Conservation (phyloP, 176 grass and related monocot genomes). For the Avena eriantha region DNA sequence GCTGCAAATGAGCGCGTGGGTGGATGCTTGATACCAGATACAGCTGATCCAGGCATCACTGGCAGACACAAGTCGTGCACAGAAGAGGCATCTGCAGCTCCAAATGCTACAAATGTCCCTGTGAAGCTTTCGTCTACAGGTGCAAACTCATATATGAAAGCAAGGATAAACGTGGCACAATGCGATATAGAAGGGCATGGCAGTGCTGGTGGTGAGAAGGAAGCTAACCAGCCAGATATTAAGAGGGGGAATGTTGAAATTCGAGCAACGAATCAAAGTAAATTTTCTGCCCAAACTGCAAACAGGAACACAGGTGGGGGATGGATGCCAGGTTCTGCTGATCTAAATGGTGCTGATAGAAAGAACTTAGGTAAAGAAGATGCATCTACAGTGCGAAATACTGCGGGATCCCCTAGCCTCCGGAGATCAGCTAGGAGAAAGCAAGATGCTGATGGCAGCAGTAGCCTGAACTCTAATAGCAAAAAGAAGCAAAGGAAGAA, state of each 20-base stretch:
- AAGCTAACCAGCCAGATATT: constrained; percentile 8
- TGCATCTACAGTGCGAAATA: constrained; percentile 19
- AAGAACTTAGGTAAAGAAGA: constrained; percentile 37
- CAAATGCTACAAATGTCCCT: constrained; percentile 35
- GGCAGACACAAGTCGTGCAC: constrained; percentile 30
- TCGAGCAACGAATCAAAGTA: constrained; percentile 10
- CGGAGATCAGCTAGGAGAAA: constrained; percentile 51
- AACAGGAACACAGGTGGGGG: constrained; percentile 20
- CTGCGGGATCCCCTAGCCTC: constrained; percentile 34
- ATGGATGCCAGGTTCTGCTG: too few species aligned
- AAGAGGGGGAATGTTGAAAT: constrained; percentile 16
- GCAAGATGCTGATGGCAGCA: constrained; percentile 38
- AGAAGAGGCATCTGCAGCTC: constrained; percentile 30
- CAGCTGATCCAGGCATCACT: constrained; percentile 27
- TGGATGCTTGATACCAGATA: constrained; percentile 20
- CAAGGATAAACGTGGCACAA: constrained; percentile 31
- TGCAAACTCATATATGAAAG: constrained; percentile 26
- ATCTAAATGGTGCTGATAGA: constrained; percentile 15
- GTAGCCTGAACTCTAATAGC: constrained; percentile 15
- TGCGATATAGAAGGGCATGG: constrained; percentile 17
- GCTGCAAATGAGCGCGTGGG: constrained; percentile 23
- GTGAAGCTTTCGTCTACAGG: constrained; percentile 41
- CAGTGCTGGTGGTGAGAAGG: constrained; percentile 19
- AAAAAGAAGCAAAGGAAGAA: constrained; percentile 50
- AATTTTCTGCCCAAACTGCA: constrained; percentile 35